Evolutionary conservation across 345 rosid genomes (phyloP).

Genomic region (Eucalyptus erythrocorys): DNA sequence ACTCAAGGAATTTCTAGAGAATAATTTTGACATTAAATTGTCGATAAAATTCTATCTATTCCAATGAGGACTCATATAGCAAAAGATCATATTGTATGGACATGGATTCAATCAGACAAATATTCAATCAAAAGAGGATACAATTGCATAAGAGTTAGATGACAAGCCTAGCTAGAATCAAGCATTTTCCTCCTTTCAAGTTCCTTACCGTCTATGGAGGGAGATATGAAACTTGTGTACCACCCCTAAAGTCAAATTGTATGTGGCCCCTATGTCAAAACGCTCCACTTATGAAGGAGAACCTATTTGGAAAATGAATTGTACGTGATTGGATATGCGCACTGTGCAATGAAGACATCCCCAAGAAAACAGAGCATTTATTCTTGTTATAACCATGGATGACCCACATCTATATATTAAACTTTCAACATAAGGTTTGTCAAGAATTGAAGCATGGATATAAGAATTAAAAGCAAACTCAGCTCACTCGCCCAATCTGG

Average conservation of each 20-base stretch:
- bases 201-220: neutral
- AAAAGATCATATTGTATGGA: neutral
- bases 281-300: too few relatives aligned
- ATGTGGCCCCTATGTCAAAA: too few relatives aligned
- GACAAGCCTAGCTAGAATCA: neutral
- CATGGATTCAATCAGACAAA: neutral
- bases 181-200: neutral
- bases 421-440: neutral
- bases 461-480: too few relatives aligned
- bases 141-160: fast-evolving
- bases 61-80: neutral
- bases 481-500: neutral
- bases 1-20: neutral
- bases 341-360: neutral
- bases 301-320: too few relatives aligned
- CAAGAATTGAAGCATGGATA: neutral
- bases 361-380: fast-evolving
- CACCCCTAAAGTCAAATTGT: too few relatives aligned
- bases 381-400: fast-evolving
- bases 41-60: neutral
- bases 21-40: neutral
- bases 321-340: fast-evolving
- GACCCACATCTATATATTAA: neutral
- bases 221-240: too few relatives aligned
- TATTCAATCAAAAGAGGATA: fast-evolving